Conservation (phyloP, 768 basidiomycete genomes). For the Serendipita vermifera region DNA sequence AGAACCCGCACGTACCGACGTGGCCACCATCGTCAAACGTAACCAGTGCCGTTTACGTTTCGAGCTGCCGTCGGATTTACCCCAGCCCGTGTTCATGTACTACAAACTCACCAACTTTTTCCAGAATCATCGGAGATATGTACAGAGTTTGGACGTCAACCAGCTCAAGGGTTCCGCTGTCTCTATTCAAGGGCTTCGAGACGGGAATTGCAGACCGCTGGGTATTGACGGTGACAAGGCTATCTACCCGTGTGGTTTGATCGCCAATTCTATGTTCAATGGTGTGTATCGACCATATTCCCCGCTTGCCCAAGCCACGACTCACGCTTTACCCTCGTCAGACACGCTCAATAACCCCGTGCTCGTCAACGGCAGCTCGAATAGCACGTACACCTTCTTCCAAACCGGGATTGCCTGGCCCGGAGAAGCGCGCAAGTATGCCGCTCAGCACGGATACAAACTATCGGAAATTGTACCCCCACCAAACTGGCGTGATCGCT, state of each 20-base stretch:
- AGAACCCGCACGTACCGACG: constrained; percentile 26
- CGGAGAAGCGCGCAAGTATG: constrained; percentile 86
- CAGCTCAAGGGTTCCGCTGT: constrained; percentile 71
- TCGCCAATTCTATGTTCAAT: constrained; percentile 95
- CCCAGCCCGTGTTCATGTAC: constrained; percentile 72
- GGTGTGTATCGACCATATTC: constrained; percentile 34
- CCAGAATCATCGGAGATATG: constrained; percentile 97
- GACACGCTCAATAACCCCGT: constrained; percentile 66
- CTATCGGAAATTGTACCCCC: constrained; percentile 71
- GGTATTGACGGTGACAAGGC: constrained; percentile 37
- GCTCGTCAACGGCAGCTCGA: constrained; percentile 34
- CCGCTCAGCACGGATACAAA: constrained; percentile 44
- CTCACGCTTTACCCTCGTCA: constrained; percentile 22
- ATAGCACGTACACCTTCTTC: constrained; percentile 56
- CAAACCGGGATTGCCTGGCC: constrained; percentile 86
- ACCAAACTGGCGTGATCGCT: constrained; percentile 75
- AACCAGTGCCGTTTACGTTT: constrained; percentile 71
- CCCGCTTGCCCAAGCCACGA: background rate
- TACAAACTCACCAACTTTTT: constrained; percentile 95
- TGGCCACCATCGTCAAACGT: constrained; percentile 29
- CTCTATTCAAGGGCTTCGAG: constrained; percentile 35
- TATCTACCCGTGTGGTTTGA: constrained; percentile 91
- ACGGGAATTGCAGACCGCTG: constrained; percentile 81
- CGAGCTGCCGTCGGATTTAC: constrained; percentile 63
- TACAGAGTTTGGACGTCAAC: constrained; percentile 72